These are phyloP conservation scores for Tuber indicum DNA, from an alignment of 495 filamentous ascomycete species.

Conservation along the genomic window DNA sequence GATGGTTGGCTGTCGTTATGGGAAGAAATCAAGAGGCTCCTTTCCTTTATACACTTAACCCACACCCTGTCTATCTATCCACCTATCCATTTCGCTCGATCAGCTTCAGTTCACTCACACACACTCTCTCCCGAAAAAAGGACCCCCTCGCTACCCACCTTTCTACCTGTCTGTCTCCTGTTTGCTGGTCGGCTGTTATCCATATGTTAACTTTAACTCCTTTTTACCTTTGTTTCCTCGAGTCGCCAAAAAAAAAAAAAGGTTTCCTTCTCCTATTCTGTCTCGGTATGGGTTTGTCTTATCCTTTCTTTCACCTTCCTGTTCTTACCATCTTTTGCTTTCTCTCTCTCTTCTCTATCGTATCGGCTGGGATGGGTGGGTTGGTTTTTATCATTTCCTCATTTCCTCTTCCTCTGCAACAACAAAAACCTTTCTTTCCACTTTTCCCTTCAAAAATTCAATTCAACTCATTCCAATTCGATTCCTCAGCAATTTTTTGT, in stretches of 20 bases:
- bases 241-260: background rate
- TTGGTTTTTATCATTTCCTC: slow-evolving; percentile 6
- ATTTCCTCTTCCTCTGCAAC: background rate
- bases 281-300: slow-evolving; percentile 3
- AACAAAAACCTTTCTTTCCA: background rate
- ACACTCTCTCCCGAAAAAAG: background rate
- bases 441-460: background rate
- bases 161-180: background rate
- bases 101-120: background rate
- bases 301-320: background rate
- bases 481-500: slow-evolving; percentile 2
- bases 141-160: background rate
- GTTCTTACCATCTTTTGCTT: background rate
- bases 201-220: slow-evolving; percentile 1
- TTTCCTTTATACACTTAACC: background rate
- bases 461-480: background rate
- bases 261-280: background rate
- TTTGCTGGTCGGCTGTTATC: background rate
- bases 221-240: background rate
- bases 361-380: slow-evolving; percentile 5
- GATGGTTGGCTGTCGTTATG: background rate
- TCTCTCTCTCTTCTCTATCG: background rate
- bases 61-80: background rate
- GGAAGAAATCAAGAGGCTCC: background rate
- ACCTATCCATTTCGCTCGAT: background rate